phyloP scores from a whole-genome alignment of 345 rosid species.

The Raphanus raphanistrum region DNA sequence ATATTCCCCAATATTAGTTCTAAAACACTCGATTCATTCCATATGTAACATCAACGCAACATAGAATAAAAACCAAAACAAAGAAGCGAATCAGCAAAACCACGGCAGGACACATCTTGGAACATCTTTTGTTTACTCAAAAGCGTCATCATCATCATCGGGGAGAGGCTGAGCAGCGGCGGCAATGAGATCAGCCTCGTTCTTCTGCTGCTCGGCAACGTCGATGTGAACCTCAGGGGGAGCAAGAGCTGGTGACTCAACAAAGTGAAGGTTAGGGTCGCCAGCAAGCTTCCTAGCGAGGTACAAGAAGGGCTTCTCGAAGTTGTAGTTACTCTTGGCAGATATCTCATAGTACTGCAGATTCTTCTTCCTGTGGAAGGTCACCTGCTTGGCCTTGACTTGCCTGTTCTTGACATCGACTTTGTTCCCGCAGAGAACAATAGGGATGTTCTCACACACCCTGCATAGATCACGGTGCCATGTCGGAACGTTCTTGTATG shows the following conservation, averaged over 20 bases:
- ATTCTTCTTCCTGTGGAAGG: conserved; percentile 93
- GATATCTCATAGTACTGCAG: conserved; percentile 89
- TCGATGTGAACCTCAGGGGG: neutral
- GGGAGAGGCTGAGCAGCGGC: conserved; percentile 1
- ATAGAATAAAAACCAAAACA: neutral
- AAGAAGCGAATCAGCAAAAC: neutral
- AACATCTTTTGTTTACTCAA: conserved; percentile 22
- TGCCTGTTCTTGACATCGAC: conserved; percentile 96
- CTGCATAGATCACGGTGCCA: conserved; percentile 94
- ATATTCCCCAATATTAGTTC: neutral
- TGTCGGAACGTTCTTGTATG: conserved; percentile 95
- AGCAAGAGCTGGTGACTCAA: conserved; percentile 76
- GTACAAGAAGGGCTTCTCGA: neutral
- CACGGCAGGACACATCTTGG: neutral
- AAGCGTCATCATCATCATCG: neutral
- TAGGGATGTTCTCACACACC: conserved; percentile 81
- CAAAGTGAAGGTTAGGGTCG: neutral
- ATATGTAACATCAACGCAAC: neutral
- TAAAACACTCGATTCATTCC: neutral
- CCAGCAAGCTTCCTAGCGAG: neutral
- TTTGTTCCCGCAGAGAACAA: conserved; percentile 91
- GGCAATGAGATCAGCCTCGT: neutral
- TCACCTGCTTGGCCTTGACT: conserved; percentile 89
- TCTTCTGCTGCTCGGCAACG: neutral
- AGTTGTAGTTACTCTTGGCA: conserved; percentile 46